A percentile compares a stretch with the other conserved stretches of the same genome.
Conservation (phyloP, 1,284 basidiomycete species). For the Puccinia triticina region DNA sequence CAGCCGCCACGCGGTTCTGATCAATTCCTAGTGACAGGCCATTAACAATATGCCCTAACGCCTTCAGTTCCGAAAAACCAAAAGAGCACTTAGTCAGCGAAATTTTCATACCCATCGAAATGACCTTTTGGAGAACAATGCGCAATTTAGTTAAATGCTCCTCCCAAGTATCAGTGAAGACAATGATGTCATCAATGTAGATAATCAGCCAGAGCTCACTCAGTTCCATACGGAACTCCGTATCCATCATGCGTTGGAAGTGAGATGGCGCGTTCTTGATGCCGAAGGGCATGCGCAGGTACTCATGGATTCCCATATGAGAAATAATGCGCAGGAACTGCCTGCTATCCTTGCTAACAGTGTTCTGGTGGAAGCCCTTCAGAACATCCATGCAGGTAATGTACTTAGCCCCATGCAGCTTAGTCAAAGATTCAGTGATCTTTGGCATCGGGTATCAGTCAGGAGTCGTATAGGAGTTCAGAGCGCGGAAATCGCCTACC, state of each 20-base stretch:
- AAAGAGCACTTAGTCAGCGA: no score
- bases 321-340: no score
- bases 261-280: conserved; percentile 18
- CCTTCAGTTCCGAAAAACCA: no score
- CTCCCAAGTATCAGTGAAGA: neutral
- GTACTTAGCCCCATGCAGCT: neutral
- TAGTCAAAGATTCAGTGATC: neutral
- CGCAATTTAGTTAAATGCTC: no score
- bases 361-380: conserved; percentile 26
- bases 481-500: no score
- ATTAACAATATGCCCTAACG: no score
- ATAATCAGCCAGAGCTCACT: neutral
- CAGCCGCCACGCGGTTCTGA: no score
- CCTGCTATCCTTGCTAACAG: neutral
- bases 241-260: conserved; percentile 28
- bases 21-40: no score
- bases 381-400: conserved; percentile 21
- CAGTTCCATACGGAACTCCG: neutral
- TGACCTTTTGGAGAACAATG: no score
- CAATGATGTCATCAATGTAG: conserved; percentile 24
- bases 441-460: neutral
- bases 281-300: conserved; percentile 5
- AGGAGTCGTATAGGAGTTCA: no score
- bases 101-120: no score
- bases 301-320: conserved; percentile 5